Evolutionary conservation across 441 rosid genomes (phyloP), one percentile per base, ranked within the genome.

Genomic region (Pelargonium australe): DNA sequence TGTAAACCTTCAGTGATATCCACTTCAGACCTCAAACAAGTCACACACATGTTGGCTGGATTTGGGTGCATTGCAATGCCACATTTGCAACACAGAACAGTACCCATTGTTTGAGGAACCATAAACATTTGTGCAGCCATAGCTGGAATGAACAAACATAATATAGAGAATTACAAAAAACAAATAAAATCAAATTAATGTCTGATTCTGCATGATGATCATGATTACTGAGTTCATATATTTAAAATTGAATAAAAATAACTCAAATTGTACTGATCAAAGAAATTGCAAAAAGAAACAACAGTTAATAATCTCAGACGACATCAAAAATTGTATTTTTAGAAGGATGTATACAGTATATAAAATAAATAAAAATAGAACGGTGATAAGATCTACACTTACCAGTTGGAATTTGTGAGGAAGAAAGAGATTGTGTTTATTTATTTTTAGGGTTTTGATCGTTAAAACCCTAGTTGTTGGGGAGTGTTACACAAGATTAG

Each of bases 11-110:
- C 72, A 3, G 64, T 69, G 34, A 69, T 57, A 14, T 69, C 72
- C 7, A 69, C 70, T 68, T 68, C 72, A 61, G 72, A 69, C n/a
- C 72, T 64, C 23, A 69, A 62, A 43, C 72, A 69, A 45, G 17
- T 69, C 53, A 37, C 65, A 13, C 72, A 69, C 72, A 69, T 69
- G 34, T 69, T 69, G 53, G 65, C 65, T 5, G 65, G 51, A 69
- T 69, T 69, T 20, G 72, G 72, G 19, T 51, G 45, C 72, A 69
- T 60, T 16, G 65, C 66, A 16, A 69, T 10, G 37, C 72, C 66
- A 41, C 72, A 69, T 7, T 69, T 69, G 66, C 66, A 69, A 41
- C 72, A 69, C 11, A 60, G n/a, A 14, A 69, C 66, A 43, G 53
- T 60, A 65, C 66, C 55, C 16, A 14, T 45, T 10, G 72, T 60